These are phyloP conservation scores for Trichosporon coremiiforme DNA, from an alignment of 1,284 basidiomycete species.

Conservation along the genomic window DNA sequence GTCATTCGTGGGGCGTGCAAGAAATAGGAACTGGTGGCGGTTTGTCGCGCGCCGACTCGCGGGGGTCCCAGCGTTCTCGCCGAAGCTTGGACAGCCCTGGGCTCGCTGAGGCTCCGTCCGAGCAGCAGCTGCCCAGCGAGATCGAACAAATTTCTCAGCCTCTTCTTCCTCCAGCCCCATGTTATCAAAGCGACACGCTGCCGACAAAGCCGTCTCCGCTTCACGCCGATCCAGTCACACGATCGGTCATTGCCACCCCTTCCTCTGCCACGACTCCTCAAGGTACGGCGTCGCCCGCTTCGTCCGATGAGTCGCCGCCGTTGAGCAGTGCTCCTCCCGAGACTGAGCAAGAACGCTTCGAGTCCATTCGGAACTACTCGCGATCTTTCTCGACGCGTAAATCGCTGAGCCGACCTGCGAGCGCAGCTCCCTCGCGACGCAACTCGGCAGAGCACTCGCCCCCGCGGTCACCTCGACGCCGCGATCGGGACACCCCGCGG, in stretches of 20 bases:
- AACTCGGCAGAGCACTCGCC: conserved; percentile 30
- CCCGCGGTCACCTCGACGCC: conserved; percentile 47
- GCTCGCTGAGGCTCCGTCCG: not conserved
- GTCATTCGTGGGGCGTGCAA: conserved; percentile 33
- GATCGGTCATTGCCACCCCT: not conserved
- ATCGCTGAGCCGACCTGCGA: conserved; percentile 18
- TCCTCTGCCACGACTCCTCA: not conserved
- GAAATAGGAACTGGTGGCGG: conserved; percentile 36
- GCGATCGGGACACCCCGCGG: conserved; percentile 45
- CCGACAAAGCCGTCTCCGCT: not conserved
- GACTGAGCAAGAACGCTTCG: conserved; percentile 35
- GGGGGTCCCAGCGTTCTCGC: not conserved
- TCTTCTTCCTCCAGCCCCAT: not conserved
- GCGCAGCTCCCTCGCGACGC: conserved; percentile 22
- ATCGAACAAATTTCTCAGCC: not conserved
- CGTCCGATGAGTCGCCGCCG: conserved; percentile 2
- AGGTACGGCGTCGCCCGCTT: conserved; percentile 30
- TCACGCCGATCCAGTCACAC: not conserved
- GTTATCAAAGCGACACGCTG: not conserved
- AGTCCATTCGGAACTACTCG: conserved; percentile 46
- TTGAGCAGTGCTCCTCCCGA: conserved; percentile 24
- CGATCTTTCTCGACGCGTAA: conserved; percentile 24
- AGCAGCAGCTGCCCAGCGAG: not conserved
- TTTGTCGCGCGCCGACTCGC: conserved; percentile 12
- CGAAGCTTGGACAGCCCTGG: conserved; percentile 10